Evolutionary conservation across 1,139 yeast species (phyloP).

Genomic region (Barnettozyma hawaiiensis): DNA sequence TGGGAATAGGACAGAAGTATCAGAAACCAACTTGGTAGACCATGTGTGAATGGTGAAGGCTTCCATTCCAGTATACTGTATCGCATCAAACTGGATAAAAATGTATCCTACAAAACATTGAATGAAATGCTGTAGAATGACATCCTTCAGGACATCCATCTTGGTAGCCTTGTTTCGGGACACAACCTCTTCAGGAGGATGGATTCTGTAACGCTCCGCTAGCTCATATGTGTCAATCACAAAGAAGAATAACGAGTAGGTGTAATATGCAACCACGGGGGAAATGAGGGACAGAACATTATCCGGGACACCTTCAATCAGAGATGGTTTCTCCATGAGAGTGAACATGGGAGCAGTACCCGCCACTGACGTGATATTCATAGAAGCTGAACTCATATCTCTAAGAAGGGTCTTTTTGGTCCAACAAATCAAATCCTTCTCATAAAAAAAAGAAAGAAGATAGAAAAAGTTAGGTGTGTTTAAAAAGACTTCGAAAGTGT

Average conservation of each 20-base stretch:
- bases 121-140: conserved; percentile 72
- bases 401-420: too few relatives aligned
- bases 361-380: neutral
- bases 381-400: neutral
- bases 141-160: conserved; percentile 70
- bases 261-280: conserved; percentile 85
- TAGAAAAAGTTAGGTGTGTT: neutral
- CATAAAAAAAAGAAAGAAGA: neutral
- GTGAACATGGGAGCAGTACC: conserved; percentile 2
- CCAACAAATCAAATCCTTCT: too few relatives aligned
- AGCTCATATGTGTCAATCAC: conserved; percentile 65
- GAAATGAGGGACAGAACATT: conserved; percentile 63
- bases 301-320: conserved; percentile 62
- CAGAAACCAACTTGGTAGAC: conserved; percentile 31
- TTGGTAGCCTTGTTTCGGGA: conserved; percentile 70
- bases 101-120: conserved; percentile 68
- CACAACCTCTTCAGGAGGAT: conserved; percentile 80
- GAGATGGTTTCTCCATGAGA: conserved; percentile 31
- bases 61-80: conserved; percentile 71
- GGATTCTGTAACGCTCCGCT: conserved; percentile 81
- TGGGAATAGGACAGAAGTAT: conserved; percentile 38
- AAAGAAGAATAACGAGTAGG: conserved; percentile 67
- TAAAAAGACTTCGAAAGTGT: too few relatives aligned
- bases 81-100: conserved; percentile 53
- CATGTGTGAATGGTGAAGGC: conserved; percentile 60